Base-by-base conservation (phyloP, 2,329 filamentous ascomycete species). In the Monilinia fructicola region DNA sequence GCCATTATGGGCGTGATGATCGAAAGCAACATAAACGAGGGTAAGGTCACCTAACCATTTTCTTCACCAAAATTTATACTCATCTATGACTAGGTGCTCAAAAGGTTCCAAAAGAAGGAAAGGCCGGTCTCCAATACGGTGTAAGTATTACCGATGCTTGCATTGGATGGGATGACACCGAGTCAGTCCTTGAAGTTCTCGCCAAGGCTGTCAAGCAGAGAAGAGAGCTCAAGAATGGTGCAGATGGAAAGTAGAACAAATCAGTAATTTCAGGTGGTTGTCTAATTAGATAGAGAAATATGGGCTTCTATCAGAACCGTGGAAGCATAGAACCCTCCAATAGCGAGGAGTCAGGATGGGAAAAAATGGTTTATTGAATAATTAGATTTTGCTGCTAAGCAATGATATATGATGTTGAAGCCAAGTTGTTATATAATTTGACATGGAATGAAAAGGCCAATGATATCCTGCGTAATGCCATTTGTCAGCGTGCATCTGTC, bases 1-100 rank as follows among this genome's bases (percentile, higher is more conserved):
- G 90, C 83, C 59, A 95, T 99, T 76, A 94, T 97, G 87, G 95
- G 95, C 74, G 92, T 98, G 68, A 99, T 99, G 95, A 96, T 99
- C 75, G 95, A 99, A 83, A 96, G 91, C 79, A 91, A 98, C 79
- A 96, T 98, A 80, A 90, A 94, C 75, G 94, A 97, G 81, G 93
- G 91, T 90, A 78, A 75, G 71, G 66, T 40, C 16, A 31, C 21
- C 5, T 42, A 59, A 54, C 40, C 0, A 10, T 4, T 18, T 18
- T 18, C 4, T 18, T 14, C 31, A 14, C 21, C 1, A n/a, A n/a
- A n/a, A 31, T 53, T 2, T 35, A 56, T 56, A 59, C 67, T 71
- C 64, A 70, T n/a, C 11, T 50, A 31, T n/a, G 44, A 48, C 1
- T 72, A 89, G 89, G 93, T 72, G 91, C 85, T 79, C 95, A 99